These are phyloP conservation scores for Erysimum cheiri DNA, from an alignment of 441 rosid species.

Conservation along the genomic window DNA sequence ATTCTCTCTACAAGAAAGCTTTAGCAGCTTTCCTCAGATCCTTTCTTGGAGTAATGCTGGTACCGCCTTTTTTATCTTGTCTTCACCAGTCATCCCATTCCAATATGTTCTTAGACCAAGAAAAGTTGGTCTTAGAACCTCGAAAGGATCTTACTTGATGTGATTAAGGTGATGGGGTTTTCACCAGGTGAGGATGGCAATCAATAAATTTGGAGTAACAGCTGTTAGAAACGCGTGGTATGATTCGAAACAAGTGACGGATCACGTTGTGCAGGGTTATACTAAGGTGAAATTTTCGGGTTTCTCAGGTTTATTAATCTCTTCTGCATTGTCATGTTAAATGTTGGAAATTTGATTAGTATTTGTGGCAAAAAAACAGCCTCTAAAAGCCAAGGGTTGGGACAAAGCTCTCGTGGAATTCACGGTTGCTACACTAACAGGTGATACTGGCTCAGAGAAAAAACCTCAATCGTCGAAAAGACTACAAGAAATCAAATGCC, in stretches of 20 bases:
- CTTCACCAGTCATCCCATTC: slow-evolving; percentile 25
- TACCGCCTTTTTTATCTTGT: slow-evolving; percentile 37
- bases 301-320: not conserved
- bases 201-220: slow-evolving; percentile 74
- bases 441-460: slow-evolving; percentile 38
- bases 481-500: slow-evolving; percentile 47
- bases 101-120: slow-evolving; percentile 17
- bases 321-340: slow-evolving; percentile 4
- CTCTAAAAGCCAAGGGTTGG: slow-evolving; percentile 48
- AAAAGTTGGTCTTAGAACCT: slow-evolving; percentile 14
- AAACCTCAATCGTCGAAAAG: slow-evolving; percentile 42
- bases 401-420: slow-evolving; percentile 49
- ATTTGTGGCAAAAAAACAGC: slow-evolving; percentile 30
- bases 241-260: slow-evolving; percentile 62
- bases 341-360: not conserved
- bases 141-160: slow-evolving; percentile 23
- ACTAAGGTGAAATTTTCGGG: slow-evolving; percentile 60
- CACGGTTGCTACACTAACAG: slow-evolving; percentile 45
- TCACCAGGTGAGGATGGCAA: slow-evolving; percentile 67
- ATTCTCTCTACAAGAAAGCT: slow-evolving; percentile 64
- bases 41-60: slow-evolving; percentile 77
- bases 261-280: slow-evolving; percentile 68
- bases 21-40: slow-evolving; percentile 69
- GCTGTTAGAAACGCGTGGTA: slow-evolving; percentile 79
- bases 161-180: slow-evolving; percentile 11